Base-by-base conservation (phyloP, 805 yeast genomes). In the Saccharomyces mikatae region DNA sequence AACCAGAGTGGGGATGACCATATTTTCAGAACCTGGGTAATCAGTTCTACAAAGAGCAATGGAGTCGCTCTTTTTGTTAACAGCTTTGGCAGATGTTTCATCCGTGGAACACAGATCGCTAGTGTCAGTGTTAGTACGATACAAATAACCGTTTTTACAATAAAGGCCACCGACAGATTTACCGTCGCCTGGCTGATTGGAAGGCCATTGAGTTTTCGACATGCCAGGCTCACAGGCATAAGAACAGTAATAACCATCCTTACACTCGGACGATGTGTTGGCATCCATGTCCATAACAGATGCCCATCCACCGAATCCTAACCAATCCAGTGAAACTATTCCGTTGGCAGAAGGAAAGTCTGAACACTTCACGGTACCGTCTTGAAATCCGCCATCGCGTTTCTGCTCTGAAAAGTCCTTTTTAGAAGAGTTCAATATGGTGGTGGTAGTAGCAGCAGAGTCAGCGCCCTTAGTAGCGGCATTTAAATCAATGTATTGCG, bases 201-300 rank as follows among this genome's bases (percentile, higher is more conserved):
- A 74, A 59, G 98, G 98, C 96, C 96, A 92, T 78, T 92, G 99
- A 54, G 97, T 89, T 83, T 92, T 92, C 67, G 97, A 89, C 96
- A 89, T 89, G 81, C 98, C 99, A 47, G 97, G 83, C 78, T 90
- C 95, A 79, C 99, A 92, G 56, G 98, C 96, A 75, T 92, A 92
- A 56, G 98, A 92, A 77, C 99, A 92, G 83, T 88, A 89, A 66
- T 81, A 81, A 56, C 97, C 98, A 63, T 91, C 97, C 59, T 76
- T 71, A 79, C 99, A 92, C 49, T 80, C 66, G 49, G 76, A 71
- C 54, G 80, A 76, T 52, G 86, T 78, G 58, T 89, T 80, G 59
- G 89, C 82, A 58, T 66, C 63, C 48, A 60, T 41, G 59, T 63
- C 60, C 61, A 65, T 67, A 48, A 71, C 59, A 21, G 71, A 69